phyloP scores from a whole-genome alignment of 306 rosid genomes.

The Glycine tomentella region DNA sequence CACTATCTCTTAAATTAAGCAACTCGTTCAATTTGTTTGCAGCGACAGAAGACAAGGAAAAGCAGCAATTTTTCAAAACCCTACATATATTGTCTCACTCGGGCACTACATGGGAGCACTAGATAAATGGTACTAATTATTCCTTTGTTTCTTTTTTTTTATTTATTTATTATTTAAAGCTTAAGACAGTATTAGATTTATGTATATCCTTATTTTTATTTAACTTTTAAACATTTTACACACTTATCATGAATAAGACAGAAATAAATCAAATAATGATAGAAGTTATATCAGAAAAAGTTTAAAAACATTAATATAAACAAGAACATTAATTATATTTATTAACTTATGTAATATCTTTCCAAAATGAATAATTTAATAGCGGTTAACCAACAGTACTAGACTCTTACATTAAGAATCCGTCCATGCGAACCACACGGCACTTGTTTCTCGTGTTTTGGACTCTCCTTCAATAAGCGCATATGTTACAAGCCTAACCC shows the following conservation, averaged over 20 bases:
- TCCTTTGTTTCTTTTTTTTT: background rate
- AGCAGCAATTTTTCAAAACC: background rate
- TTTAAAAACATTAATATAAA: background rate
- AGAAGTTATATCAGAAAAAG: background rate
- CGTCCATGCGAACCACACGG: too few relatives aligned
- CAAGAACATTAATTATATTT: background rate
- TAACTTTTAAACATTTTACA: background rate
- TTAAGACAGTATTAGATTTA: background rate
- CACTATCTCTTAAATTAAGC: constrained; percentile 63
- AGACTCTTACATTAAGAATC: too few relatives aligned
- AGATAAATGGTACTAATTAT: background rate
- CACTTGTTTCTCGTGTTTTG: too few relatives aligned
- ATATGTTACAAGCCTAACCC: too few relatives aligned
- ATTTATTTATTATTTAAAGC: background rate
- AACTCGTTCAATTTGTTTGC: constrained; percentile 64
- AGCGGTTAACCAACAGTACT: background rate
- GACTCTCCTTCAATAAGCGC: too few relatives aligned
- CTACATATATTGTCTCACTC: background rate
- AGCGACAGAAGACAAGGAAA: constrained; percentile 49
- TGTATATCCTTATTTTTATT: background rate
- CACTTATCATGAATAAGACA: background rate
- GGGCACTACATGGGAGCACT: background rate
- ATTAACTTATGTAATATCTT: background rate
- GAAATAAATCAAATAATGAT: too few relatives aligned
- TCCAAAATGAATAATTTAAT: background rate